phyloP scores from a whole-genome alignment of 2,329 filamentous ascomycete genomes.

The Pestalotiopsis fici region DNA sequence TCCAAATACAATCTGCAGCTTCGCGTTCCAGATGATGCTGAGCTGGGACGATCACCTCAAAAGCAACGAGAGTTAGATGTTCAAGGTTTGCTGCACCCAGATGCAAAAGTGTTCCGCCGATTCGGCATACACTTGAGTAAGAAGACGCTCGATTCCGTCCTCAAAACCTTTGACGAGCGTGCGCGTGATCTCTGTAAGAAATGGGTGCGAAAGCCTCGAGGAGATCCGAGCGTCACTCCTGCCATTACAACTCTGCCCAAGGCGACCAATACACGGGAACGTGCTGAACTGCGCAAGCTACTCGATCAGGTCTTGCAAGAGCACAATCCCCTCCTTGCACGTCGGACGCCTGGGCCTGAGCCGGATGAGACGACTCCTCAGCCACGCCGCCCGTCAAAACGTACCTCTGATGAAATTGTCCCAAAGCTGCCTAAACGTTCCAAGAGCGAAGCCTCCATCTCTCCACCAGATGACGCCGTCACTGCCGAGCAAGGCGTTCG shows the following conservation, averaged over 20 bases:
- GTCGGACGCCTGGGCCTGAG: background rate
- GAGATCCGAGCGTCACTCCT: slow-evolving; percentile 21
- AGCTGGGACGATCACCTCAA: background rate
- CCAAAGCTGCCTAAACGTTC: background rate
- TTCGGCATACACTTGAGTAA: slow-evolving; percentile 22
- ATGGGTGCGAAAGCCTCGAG: slow-evolving; percentile 27
- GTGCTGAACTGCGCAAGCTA: slow-evolving; percentile 19
- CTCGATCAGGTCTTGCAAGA: slow-evolving; percentile 22
- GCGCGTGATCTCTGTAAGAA: slow-evolving; percentile 24
- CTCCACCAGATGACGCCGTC: background rate
- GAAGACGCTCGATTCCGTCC: slow-evolving; percentile 18
- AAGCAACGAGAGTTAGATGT: background rate
- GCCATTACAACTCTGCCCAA: slow-evolving; percentile 19
- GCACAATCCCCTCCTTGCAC: slow-evolving; percentile 9
- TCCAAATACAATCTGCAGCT: slow-evolving; percentile 1
- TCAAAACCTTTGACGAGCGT: slow-evolving; percentile 18
- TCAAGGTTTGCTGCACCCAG: background rate
- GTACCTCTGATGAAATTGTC: background rate
- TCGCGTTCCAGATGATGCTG: background rate
- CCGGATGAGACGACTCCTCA: background rate
- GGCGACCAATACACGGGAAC: slow-evolving; percentile 24
- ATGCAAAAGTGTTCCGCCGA: slow-evolving; percentile 19
- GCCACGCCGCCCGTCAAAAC: background rate
- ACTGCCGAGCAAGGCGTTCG: background rate
- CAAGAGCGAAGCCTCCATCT: background rate